These are phyloP conservation scores for Neonectria punicea DNA, from an alignment of 2,329 filamentous ascomycete genomes.

Conservation along the genomic window DNA sequence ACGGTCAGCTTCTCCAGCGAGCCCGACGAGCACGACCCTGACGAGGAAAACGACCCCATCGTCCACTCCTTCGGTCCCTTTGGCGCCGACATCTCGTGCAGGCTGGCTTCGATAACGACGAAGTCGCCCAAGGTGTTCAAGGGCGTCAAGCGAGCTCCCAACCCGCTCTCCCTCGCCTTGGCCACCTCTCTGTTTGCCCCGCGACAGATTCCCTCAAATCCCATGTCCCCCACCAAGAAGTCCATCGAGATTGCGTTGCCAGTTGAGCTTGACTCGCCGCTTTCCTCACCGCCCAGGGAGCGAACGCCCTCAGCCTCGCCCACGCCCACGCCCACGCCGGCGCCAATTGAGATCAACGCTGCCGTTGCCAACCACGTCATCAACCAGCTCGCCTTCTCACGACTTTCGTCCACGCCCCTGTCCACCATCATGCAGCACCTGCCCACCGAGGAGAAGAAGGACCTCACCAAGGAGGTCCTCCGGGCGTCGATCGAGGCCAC, in stretches of 20 bases:
- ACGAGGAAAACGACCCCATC: constrained; percentile 95
- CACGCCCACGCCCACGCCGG: constrained; percentile 33
- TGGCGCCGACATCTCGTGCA: constrained; percentile 84
- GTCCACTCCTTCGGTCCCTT: constrained; percentile 93
- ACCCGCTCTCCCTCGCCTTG: constrained; percentile 32
- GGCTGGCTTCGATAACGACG: constrained; percentile 81
- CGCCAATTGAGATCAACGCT: constrained; percentile 51
- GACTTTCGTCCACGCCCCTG: constrained; percentile 89
- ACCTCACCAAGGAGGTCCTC: constrained; percentile 71
- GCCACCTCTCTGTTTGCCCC: constrained; percentile 40
- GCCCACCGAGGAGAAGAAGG: constrained; percentile 71
- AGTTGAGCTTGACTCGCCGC: constrained; percentile 36
- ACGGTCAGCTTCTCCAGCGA: constrained; percentile 68
- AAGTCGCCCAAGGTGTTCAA: constrained; percentile 66
- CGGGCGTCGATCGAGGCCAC: constrained; percentile 78
- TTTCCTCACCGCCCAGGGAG: constrained; percentile 40
- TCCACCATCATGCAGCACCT: constrained; percentile 91
- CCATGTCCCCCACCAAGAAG: constrained; percentile 40
- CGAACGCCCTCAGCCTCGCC: constrained; percentile 25
- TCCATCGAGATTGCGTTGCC: background rate
- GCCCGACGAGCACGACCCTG: constrained; percentile 75
- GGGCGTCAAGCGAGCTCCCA: constrained; percentile 37
- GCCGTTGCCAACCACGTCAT: constrained; percentile 83
- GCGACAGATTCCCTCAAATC: constrained; percentile 36
- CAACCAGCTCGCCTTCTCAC: constrained; percentile 95